A percentile compares a stretch with the other conserved stretches of the same genome.
Evolutionary conservation across 352 stramenopile species (phyloP).

Genomic region (Plasmopara viticola): DNA sequence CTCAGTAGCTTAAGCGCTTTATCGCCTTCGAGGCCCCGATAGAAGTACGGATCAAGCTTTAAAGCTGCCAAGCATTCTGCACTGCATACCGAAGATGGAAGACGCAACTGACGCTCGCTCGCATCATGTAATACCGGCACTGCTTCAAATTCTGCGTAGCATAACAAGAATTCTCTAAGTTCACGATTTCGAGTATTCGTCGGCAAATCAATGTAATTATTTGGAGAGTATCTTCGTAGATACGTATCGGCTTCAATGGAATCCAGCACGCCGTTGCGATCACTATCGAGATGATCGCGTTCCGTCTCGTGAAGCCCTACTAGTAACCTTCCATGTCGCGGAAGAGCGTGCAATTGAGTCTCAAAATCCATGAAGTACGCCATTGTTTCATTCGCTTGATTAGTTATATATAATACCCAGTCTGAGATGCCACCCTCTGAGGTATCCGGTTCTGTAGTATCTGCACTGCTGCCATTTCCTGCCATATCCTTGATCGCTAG

Average conservation of each 20-base stretch:
- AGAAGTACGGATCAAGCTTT: slow-evolving; percentile 55
- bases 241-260: slow-evolving; percentile 47
- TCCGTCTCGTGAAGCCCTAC: slow-evolving; percentile 47
- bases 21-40: slow-evolving; percentile 38
- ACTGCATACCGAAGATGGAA: slow-evolving; percentile 48
- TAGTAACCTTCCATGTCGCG: slow-evolving; percentile 63
- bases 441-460: slow-evolving; percentile 11
- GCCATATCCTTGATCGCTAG: slow-evolving; percentile 43
- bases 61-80: slow-evolving; percentile 33
- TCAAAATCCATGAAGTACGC: slow-evolving; percentile 68
- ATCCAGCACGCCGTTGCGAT: slow-evolving; percentile 52
- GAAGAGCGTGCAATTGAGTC: slow-evolving; percentile 52
- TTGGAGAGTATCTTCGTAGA: slow-evolving; percentile 41
- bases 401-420: slow-evolving; percentile 63
- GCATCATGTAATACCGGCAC: slow-evolving; percentile 44
- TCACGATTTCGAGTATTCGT: slow-evolving; percentile 30
- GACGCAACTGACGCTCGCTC: slow-evolving; percentile 44
- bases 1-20: slow-evolving; percentile 38
- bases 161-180: slow-evolving; percentile 41
- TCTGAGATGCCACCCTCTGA: slow-evolving; percentile 60
- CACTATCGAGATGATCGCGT: slow-evolving; percentile 53
- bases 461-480: slow-evolving; percentile 8
- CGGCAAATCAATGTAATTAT: slow-evolving; percentile 39
- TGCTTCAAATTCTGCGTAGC: slow-evolving; percentile 35
- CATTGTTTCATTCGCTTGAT: slow-evolving; percentile 40